These are phyloP conservation scores for Fusarium secorum DNA, from an alignment of 2,329 filamentous ascomycete genomes.

Conservation along the genomic window DNA sequence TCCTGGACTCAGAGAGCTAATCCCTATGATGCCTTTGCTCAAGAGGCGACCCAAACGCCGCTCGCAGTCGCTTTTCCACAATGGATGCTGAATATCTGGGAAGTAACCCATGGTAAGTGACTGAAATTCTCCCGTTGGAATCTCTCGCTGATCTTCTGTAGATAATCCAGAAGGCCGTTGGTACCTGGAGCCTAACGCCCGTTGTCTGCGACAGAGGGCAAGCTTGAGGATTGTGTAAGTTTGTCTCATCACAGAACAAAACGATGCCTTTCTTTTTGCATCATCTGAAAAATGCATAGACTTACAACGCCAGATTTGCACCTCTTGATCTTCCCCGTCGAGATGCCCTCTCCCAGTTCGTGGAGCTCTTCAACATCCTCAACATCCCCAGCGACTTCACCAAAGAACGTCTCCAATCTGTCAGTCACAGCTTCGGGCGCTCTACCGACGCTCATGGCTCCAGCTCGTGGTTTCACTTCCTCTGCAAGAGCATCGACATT, in stretches of 20 bases:
- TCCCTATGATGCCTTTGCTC: constrained; percentile 39
- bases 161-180: constrained; percentile 40
- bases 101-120: constrained; percentile 34
- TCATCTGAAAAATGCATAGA: background rate
- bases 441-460: constrained; percentile 38
- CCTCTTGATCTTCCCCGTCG: constrained; percentile 41
- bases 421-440: constrained; percentile 47
- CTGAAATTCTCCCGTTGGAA: accelerated
- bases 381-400: constrained; percentile 45
- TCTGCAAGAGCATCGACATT: constrained; percentile 46
- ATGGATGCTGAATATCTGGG: constrained; percentile 42
- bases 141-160: constrained; percentile 13
- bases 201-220: constrained; percentile 35
- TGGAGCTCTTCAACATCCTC: constrained; percentile 44
- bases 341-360: constrained; percentile 32
- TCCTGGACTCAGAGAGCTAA: constrained; percentile 41
- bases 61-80: constrained; percentile 32
- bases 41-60: constrained; percentile 34
- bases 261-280: background rate
- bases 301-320: constrained; percentile 39
- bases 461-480: constrained; percentile 48
- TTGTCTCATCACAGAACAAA: background rate
- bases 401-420: constrained; percentile 42
- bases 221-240: constrained; percentile 45
- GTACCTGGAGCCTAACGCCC: constrained; percentile 34